Base-by-base conservation (phyloP, 495 filamentous ascomycete species). In the Penicillium silybi region DNA sequence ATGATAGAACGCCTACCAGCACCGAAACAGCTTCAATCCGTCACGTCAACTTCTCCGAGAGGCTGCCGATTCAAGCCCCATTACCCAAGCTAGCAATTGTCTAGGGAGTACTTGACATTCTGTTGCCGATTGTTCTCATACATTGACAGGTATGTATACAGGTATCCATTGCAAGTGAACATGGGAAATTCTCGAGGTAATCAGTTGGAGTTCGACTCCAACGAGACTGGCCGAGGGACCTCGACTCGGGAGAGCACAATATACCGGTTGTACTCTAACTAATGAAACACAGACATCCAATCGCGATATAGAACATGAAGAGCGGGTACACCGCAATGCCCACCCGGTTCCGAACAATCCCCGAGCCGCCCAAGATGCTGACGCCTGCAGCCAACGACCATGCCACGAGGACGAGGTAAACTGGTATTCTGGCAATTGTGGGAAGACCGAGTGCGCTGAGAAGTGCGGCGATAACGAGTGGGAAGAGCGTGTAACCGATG, bases 401-500 rank as follows among this genome's bases (percentile, higher is more conserved):
- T 34, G 81, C 81, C 13, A 96, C 84, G 7, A 97, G 80, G 15
- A 95, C 77, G 13, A 92, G 71, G 68, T 97, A 97, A 29, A 97
- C 84, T 10, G 93, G 93, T 64, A 97, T 87, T 54, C 93, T 78
- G 1, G 83, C 80, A 57, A 97, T 85, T 27, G 80, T 85, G 25
- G 82, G 85, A 6, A 97, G 77, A 43, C 80, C 75, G 8, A 98
- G 53, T 0, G 90, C 92, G 48, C 90, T 95, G 51, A 98, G 81
- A 35, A 97, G 69, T 11, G 93, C 83, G 6, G 95, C 95, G 60
- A 98, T 87, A 61, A 97, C 95, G 34, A 98, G 80, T n/a, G 93
- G 93, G 75, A 98, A 98, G 47, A 98, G 84, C 2, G 93, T 98
- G 70, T 98, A 98, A 32, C 93, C 93, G 67, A 98, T 98, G 60